These are phyloP conservation scores for Tetraselmis chui DNA, from an alignment of 139 green algal species.

Conservation along the genomic window DNA sequence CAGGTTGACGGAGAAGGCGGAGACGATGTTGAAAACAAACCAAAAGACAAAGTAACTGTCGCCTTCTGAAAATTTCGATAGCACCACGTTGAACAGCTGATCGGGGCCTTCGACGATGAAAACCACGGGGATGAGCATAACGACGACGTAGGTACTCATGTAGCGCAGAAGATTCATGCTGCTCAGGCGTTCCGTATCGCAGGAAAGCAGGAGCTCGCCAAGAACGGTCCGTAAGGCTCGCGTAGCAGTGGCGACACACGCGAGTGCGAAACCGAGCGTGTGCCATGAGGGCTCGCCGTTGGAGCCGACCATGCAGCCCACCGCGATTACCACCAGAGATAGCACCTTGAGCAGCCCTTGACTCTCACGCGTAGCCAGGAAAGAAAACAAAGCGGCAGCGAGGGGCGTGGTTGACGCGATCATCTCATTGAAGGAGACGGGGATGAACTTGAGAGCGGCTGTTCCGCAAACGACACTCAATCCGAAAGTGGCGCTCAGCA, in stretches of 20 bases:
- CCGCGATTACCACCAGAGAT: constrained; percentile 5
- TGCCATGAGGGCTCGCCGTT: constrained; percentile 4
- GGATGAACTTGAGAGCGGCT: constrained; percentile 15
- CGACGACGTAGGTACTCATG: not conserved
- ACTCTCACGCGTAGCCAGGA: not conserved
- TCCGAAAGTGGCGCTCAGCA: not conserved
- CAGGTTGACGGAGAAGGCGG: constrained; percentile 14
- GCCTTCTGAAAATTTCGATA: not conserved
- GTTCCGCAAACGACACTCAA: constrained; percentile 3
- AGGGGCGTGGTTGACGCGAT: constrained; percentile 11
- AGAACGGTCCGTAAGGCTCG: constrained; percentile 5
- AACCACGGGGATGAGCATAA: not conserved
- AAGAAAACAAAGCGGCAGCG: constrained; percentile 9
- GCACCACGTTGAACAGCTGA: not conserved
- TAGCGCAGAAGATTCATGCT: constrained; percentile 16
- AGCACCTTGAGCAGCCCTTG: not conserved
- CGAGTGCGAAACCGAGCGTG: constrained; percentile 1
- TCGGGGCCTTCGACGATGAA: not conserved
- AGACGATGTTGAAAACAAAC: not conserved
- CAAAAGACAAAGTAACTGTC: not conserved
- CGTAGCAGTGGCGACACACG: not conserved
- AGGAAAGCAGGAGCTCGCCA: constrained; percentile 4
- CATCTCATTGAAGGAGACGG: constrained; percentile 16
- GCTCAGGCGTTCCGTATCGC: constrained; percentile 8
- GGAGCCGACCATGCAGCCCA: constrained; percentile 10